These are phyloP conservation scores for Globisporangium canariense DNA, from an alignment of 352 stramenopile species.

Conservation along the genomic window DNA sequence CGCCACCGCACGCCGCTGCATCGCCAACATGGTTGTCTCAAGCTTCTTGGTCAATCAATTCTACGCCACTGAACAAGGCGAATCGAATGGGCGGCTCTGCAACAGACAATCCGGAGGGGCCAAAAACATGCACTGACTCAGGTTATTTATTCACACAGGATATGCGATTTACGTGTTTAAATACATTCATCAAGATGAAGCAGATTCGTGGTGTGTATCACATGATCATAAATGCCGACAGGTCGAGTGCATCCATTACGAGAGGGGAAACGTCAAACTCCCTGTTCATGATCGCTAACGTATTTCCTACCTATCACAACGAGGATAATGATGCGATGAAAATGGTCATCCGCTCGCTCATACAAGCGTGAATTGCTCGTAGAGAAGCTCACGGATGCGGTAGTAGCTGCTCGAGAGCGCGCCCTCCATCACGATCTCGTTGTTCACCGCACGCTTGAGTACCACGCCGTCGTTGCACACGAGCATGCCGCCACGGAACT, in stretches of 20 bases:
- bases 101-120: conserved; percentile 1
- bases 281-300: not conserved
- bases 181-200: not conserved
- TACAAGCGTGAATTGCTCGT: conserved; percentile 88
- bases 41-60: conserved; percentile 15
- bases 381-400: conserved; percentile 80
- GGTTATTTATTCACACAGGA: not conserved
- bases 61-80: conserved; percentile 17
- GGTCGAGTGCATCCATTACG: conserved; percentile 2
- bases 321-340: not conserved
- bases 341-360: conserved; percentile 16
- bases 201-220: not conserved
- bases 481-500: conserved; percentile 87
- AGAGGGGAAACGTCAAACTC: conserved; percentile 3
- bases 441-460: conserved; percentile 83
- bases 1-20: conserved; percentile 43
- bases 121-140: not conserved
- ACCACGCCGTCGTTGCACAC: conserved; percentile 88
- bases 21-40: conserved; percentile 35
- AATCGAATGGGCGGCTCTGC: conserved; percentile 11
- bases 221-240: not conserved
- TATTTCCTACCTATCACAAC: not conserved
- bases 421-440: conserved; percentile 86
- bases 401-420: conserved; percentile 85
- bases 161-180: not conserved